Evolutionary conservation across 2,329 filamentous ascomycete genomes (phyloP), one percentile per base, ranked within the genome.

Genomic region (Hymenoscyphus linearis): DNA sequence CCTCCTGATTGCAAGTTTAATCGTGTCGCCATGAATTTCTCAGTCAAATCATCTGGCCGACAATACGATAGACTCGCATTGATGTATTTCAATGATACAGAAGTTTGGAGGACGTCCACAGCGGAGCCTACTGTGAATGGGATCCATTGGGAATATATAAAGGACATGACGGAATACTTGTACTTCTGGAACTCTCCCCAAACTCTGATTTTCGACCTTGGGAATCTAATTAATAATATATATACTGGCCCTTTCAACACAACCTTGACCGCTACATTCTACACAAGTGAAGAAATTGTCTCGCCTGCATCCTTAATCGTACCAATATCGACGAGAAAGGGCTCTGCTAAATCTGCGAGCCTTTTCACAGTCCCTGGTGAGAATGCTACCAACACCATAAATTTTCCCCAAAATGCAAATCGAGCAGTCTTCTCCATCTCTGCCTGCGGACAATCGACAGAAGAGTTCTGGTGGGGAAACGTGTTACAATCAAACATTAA

Each of bases 401-500:
- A 67, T n/a, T 78, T 96, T 52, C 90, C 90, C 2, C 78, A 76
- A 56, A 88, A 90, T 68, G 80, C 81, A 22, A 82, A 83, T 58
- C 85, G 86, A 61, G 91, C 90, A 18, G 82, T 92, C 9, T 84
- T 93, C 60, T 85, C 88, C 0, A 80, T 95, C n/a, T 85, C 88
- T 9, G 89, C 90, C 16, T 91, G 86, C 66, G 91, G 89, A 0
- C 91, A 95, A 72, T 81, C 81, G 0, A 76, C 80, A 16, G 91
- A 95, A 75, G 91, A 96, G 72, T 93, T 93, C 69, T 96, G 91
- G 90, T 95, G 89, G 85, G 83, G 81, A 61, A 93, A 93, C 69
- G 85, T 91, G 1, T 82, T 88, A 2, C 80, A 86, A 52, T 83
- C 82, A 10, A 82, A 86, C 65, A 78, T 78, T 3, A 65, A 80